Evolutionary conservation across 768 basidiomycete genomes (phyloP), one percentile per base, ranked within the genome.

Genomic region (Exsudoporus frostii): DNA sequence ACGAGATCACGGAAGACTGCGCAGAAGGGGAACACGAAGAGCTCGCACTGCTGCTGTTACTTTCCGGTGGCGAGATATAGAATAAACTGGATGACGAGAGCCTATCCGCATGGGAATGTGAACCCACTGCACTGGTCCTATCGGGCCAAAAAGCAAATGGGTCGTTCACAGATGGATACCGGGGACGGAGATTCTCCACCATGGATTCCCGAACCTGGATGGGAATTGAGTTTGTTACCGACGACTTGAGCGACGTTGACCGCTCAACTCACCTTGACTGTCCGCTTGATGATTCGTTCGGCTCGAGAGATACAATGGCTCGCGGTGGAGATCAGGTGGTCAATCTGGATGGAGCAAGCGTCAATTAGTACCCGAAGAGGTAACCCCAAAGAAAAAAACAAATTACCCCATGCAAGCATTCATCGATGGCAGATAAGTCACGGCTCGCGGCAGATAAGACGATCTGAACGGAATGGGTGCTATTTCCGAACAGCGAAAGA

Each of bases 361-460:
- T 20, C 38, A 34, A 36, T 59, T 19, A 51, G 53, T 7, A 48
- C 45, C 55, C 15, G 19, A 53, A 51, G 41, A 43, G 51, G 46
- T 24, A 46, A 58, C 14, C 11, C 24, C 40, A 57, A 55, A 55
- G 54, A 45, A 8, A 42, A n/a, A 39, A 50, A 67, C 54, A 27
- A 69, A 76, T 68, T 66, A 87, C 86, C 52, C 76, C 72, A 49
- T 74, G 70, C 57, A 87, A 70, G 50, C 74, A 78, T 40, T 80
- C 78, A 33, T 79, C 75, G 45, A 88, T 82, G 32, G 71, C 71
- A 10, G 73, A 72, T 32, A 90, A 68, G 61, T 89, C 88, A 33
- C 78, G 78, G 41, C 74, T 73, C 1, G 79, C 81, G 7, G 78
- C 76, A 33, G 74, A 76, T 15, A 89, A 68, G 11, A 82, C 75